Conservation (phyloP, 2,329 filamentous ascomycete species). For the Teratosphaeria gauchensis region DNA sequence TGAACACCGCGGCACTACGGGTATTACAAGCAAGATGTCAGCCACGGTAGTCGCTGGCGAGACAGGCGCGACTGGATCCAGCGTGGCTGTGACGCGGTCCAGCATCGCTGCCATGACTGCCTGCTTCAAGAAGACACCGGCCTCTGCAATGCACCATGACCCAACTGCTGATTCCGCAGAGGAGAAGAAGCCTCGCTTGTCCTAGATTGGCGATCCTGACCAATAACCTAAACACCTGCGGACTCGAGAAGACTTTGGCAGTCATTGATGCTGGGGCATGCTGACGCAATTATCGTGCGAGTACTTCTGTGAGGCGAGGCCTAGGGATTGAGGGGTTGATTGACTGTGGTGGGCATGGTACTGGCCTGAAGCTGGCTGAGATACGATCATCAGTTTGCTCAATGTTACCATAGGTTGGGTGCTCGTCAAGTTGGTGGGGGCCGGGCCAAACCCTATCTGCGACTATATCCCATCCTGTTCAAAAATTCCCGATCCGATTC, state of each 20-base stretch:
- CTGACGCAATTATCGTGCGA: too few relatives aligned
- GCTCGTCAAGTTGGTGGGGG: neutral
- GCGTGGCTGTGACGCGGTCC: too few relatives aligned
- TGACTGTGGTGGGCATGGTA: too few relatives aligned
- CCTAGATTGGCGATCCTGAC: neutral
- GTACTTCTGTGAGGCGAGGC: too few relatives aligned
- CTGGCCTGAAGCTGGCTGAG: too few relatives aligned
- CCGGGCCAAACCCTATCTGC: neutral
- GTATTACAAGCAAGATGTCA: neutral
- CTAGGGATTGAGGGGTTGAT: too few relatives aligned
- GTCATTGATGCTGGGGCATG: too few relatives aligned
- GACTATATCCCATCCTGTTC: neutral
- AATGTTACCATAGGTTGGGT: too few relatives aligned
- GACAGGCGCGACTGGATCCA: neutral
- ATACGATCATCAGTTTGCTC: too few relatives aligned
- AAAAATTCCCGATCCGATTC: neutral
- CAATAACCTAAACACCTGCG: too few relatives aligned
- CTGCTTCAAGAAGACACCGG: neutral
- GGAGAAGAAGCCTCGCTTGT: neutral
- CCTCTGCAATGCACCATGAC: neutral
- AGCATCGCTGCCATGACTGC: neutral
- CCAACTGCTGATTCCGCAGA: neutral
- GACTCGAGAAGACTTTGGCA: too few relatives aligned
- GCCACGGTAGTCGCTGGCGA: neutral
- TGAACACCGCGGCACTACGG: neutral